Percentiles rank a stretch among this genome's conserved stretches.
Evolutionary conservation across 805 yeast genomes (phyloP).

Genomic region (Candida vartiovaarae): DNA sequence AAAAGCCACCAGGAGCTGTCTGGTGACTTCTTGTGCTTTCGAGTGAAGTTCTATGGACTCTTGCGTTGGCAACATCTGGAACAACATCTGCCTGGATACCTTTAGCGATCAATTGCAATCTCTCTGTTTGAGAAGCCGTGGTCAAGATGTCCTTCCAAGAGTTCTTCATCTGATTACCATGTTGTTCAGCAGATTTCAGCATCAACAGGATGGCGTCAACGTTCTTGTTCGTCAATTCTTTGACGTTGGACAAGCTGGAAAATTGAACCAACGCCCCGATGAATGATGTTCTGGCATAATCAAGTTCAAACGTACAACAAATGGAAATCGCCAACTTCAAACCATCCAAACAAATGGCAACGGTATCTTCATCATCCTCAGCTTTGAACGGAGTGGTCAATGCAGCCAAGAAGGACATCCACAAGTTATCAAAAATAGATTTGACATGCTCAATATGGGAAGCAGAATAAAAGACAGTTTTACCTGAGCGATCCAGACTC

Average conservation of each 20-base stretch:
- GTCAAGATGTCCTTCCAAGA: slow-evolving; percentile 85
- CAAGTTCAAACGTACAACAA: slow-evolving; percentile 76
- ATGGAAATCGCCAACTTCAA: slow-evolving; percentile 75
- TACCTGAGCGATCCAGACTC: slow-evolving; percentile 42
- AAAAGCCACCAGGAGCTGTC: slow-evolving; percentile 36
- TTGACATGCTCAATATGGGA: slow-evolving; percentile 84
- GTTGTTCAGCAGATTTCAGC: slow-evolving; percentile 68
- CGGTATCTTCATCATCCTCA: slow-evolving; percentile 66
- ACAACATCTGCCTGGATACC: slow-evolving; percentile 79
- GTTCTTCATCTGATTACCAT: slow-evolving; percentile 64
- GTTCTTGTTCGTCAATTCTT: slow-evolving; percentile 72
- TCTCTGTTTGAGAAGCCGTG: slow-evolving; percentile 84
- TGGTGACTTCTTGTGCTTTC: slow-evolving; percentile 39
- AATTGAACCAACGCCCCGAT: slow-evolving; percentile 86
- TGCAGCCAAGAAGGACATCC: slow-evolving; percentile 98
- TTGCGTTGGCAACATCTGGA: slow-evolving; percentile 80
- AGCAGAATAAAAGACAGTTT: slow-evolving; percentile 68
- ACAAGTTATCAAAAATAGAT: slow-evolving; percentile 86
- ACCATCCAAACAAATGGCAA: slow-evolving; percentile 74
- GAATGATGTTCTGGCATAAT: slow-evolving; percentile 82
- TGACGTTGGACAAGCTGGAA: slow-evolving; percentile 69
- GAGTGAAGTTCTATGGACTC: slow-evolving; percentile 38
- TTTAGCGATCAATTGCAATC: slow-evolving; percentile 79
- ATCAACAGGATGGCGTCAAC: slow-evolving; percentile 71
- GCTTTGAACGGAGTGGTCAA: slow-evolving; percentile 91